These are phyloP conservation scores for Prunus fruticosa DNA, from an alignment of 306 rosid species.

Conservation along the genomic window DNA sequence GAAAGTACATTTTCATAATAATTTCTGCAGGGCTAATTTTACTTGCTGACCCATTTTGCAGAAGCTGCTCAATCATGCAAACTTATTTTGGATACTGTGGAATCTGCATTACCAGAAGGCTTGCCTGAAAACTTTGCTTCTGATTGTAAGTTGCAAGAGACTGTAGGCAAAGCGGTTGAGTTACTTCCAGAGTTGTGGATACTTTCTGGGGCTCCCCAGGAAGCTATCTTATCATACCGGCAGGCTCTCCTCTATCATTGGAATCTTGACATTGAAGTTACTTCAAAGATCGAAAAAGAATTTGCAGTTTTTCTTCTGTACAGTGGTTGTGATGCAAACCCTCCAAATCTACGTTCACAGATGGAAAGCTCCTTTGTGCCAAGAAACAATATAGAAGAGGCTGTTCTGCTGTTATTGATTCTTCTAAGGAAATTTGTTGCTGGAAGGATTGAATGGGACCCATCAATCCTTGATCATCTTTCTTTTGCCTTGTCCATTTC, in stretches of 20 bases:
- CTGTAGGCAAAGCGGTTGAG: constrained; percentile 58
- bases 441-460: constrained; percentile 68
- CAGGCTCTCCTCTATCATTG: constrained; percentile 70
- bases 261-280: constrained; percentile 59
- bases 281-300: constrained; percentile 68
- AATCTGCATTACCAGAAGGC: constrained; percentile 86
- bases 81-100: constrained; percentile 69
- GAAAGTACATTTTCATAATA: background rate
- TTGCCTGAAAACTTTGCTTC: constrained; percentile 57
- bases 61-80: constrained; percentile 91
- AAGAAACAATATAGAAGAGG: constrained; percentile 84
- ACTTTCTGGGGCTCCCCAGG: constrained; percentile 60
- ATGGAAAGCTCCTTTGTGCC: constrained; percentile 85
- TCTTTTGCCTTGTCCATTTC: constrained; percentile 72
- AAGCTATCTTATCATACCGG: constrained; percentile 72
- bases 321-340: constrained; percentile 80
- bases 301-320: constrained; percentile 83
- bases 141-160: constrained; percentile 75
- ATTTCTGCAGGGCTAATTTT: background rate
- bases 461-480: constrained; percentile 76
- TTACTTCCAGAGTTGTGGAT: constrained; percentile 87
- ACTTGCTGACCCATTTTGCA: constrained; percentile 34
- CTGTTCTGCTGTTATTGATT: constrained; percentile 69
- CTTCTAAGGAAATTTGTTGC: constrained; percentile 47
- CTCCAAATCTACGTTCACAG: constrained; percentile 76